phyloP scores from a whole-genome alignment of 1,284 basidiomycete genomes.

The Irpex lacteus region DNA sequence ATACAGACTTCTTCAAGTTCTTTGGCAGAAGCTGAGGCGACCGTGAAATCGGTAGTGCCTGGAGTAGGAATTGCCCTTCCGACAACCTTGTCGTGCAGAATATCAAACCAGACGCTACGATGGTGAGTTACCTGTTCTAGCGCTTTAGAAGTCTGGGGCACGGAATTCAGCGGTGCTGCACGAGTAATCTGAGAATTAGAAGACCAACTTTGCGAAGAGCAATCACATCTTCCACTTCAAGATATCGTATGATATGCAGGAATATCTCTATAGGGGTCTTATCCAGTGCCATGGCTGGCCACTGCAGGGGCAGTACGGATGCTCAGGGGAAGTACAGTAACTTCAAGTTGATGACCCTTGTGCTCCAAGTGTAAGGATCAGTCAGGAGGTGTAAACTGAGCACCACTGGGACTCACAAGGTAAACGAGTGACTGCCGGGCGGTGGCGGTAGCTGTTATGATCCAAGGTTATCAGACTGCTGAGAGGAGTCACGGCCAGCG shows the following conservation, averaged over 20 bases:
- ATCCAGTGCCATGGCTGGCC: not conserved
- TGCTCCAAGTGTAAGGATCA: not conserved
- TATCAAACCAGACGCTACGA: constrained; percentile 48
- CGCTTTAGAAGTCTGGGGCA: constrained; percentile 43
- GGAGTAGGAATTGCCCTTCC: constrained; percentile 47
- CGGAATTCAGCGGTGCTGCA: not conserved
- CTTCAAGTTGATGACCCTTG: not conserved
- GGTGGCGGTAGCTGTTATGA: too few species aligned
- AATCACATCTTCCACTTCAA: constrained; percentile 15
- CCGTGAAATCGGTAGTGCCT: constrained; percentile 23
- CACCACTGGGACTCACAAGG: too few species aligned
- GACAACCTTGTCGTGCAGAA: constrained; percentile 41
- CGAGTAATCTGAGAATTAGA: not conserved
- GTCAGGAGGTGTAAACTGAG: too few species aligned
- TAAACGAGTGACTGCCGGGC: too few species aligned
- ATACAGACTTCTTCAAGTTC: constrained; percentile 43
- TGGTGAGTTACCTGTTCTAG: constrained; percentile 41
- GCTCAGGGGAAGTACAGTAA: too few species aligned
- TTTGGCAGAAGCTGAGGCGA: constrained; percentile 34
- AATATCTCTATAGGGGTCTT: constrained; percentile 16
- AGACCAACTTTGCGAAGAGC: constrained; percentile 11
- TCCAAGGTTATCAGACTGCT: too few species aligned
- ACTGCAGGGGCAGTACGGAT: not conserved
- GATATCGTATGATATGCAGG: constrained; percentile 15
- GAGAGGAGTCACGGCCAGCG: too few species aligned